Conservation (phyloP, 306 rosid genomes). For the Ormosia emarginata region DNA sequence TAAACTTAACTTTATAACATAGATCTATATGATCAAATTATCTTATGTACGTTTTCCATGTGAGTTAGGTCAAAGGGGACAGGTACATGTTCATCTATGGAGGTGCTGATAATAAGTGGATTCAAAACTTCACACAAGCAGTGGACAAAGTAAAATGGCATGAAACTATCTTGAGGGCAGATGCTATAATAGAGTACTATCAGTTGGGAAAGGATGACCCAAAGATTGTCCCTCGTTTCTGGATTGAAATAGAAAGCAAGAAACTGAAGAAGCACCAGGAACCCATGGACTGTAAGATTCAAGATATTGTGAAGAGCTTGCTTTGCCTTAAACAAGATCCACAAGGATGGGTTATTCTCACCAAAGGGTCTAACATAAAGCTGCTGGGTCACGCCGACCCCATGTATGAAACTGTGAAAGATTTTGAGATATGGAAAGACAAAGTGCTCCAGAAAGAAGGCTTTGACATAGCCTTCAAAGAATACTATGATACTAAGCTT, state of each 20-base stretch:
- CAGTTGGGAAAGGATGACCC: slow-evolving; percentile 25
- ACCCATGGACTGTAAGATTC: slow-evolving; percentile 20
- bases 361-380: slow-evolving; percentile 28
- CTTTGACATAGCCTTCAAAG: slow-evolving; percentile 25
- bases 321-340: slow-evolving; percentile 30
- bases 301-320: slow-evolving; percentile 25
- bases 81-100: slow-evolving; percentile 37
- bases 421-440: slow-evolving; percentile 30
- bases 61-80: slow-evolving; percentile 25
- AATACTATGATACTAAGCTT: slow-evolving; percentile 19
- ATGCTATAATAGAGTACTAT: slow-evolving; percentile 26
- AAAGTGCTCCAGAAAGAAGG: slow-evolving; percentile 30
- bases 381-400: slow-evolving; percentile 29
- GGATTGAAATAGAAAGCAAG: slow-evolving; percentile 41
- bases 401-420: slow-evolving; percentile 25
- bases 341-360: slow-evolving; percentile 34
- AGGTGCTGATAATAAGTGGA: slow-evolving; percentile 31
- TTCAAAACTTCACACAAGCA: slow-evolving; percentile 11
- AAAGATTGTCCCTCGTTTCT: slow-evolving; percentile 26
- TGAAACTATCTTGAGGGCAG: slow-evolving; percentile 8
- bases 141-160: slow-evolving; percentile 24
- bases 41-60: neutral
- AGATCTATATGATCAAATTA: neutral
- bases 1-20: neutral
- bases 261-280: slow-evolving; percentile 31